A percentile compares a stretch with the other conserved stretches of the same genome.
These are phyloP conservation scores for Diaporthe nobilis DNA, from an alignment of 2,329 filamentous ascomycete species.

Conservation along the genomic window DNA sequence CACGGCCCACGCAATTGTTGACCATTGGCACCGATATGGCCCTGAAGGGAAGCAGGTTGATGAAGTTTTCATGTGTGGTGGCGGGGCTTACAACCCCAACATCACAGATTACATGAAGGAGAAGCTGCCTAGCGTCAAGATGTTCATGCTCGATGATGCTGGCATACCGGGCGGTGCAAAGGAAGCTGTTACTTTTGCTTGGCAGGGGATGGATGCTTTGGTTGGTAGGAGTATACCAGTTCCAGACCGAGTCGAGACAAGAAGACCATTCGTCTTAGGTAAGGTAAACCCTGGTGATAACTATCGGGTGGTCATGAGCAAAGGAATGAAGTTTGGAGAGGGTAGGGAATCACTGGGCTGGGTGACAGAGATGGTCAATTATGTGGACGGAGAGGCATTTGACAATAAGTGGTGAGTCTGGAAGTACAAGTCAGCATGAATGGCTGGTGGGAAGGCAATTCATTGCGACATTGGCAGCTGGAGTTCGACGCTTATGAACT, in stretches of 20 bases:
- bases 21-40: slow-evolving; percentile 5
- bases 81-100: slow-evolving; percentile 70
- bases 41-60: background rate
- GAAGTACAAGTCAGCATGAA: background rate
- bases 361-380: background rate
- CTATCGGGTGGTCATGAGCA: background rate
- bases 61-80: slow-evolving; percentile 53
- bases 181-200: slow-evolving; percentile 57
- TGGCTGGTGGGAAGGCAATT: background rate
- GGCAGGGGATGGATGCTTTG: slow-evolving; percentile 3
- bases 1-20: background rate
- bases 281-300: background rate
- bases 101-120: slow-evolving; percentile 66
- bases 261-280: background rate
- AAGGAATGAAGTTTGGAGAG: slow-evolving; percentile 1
- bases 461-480: background rate
- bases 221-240: slow-evolving; percentile 3
- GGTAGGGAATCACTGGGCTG: background rate
- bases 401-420: background rate
- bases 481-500: too few species aligned
- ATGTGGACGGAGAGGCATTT: background rate
- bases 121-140: slow-evolving; percentile 61
- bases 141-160: slow-evolving; percentile 70
- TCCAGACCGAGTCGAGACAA: background rate
- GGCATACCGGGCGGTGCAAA: slow-evolving; percentile 71